These are phyloP conservation scores for Zygnema circumcarinatum DNA, from an alignment of 139 green algal species.

Conservation along the genomic window DNA sequence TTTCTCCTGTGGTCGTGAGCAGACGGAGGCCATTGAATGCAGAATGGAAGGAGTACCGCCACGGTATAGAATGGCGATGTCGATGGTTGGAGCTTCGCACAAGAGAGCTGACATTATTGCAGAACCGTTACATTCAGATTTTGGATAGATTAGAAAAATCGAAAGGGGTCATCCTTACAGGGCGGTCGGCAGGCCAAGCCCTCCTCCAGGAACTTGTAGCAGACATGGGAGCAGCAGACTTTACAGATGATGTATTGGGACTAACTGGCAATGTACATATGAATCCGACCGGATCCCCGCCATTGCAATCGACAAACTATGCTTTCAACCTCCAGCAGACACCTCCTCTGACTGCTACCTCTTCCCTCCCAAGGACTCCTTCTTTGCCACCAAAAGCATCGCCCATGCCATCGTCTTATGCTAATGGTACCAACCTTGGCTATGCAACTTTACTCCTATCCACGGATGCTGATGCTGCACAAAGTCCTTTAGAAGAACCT, in stretches of 20 bases:
- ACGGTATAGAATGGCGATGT: constrained; percentile 56
- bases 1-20: not conserved
- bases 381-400: not conserved
- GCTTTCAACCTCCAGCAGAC: not conserved
- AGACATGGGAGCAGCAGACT: not conserved
- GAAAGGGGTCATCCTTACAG: not conserved
- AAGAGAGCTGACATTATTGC: constrained; percentile 25
- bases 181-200: not conserved
- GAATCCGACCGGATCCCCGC: not conserved
- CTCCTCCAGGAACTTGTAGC: not conserved
- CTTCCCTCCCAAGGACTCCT: not conserved
- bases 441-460: not conserved
- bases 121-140: constrained; percentile 25
- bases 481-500: not conserved
- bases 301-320: not conserved
- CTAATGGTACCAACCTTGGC: not conserved
- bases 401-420: not conserved
- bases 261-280: not conserved
- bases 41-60: constrained; percentile 52
- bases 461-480: not conserved
- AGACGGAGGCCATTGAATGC: constrained; percentile 24
- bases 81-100: constrained; percentile 51
- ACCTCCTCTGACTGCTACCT: not conserved
- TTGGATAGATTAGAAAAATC: not conserved
- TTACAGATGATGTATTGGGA: not conserved